These are phyloP conservation scores for Aquilaria agallochum DNA, from an alignment of 441 rosid species.

Conservation along the genomic window DNA sequence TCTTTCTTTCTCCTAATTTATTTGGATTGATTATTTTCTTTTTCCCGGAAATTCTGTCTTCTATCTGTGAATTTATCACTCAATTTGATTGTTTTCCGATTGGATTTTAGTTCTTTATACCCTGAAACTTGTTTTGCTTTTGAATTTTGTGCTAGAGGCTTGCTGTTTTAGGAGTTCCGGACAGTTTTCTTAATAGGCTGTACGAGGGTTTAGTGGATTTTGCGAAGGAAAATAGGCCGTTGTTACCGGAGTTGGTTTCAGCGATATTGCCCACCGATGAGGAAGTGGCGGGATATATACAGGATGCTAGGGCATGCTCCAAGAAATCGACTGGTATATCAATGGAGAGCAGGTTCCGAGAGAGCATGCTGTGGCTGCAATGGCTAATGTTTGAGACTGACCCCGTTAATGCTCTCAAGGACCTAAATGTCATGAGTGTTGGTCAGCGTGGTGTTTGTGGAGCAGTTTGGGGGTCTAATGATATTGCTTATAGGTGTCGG, in stretches of 20 bases:
- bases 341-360: conserved; percentile 47
- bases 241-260: conserved; percentile 47
- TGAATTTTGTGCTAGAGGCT: conserved; percentile 51
- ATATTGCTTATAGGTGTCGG: conserved; percentile 86
- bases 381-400: conserved; percentile 90
- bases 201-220: conserved; percentile 54
- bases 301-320: conserved; percentile 31
- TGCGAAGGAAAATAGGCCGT: conserved; percentile 32
- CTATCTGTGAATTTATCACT: background rate
- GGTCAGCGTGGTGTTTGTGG: conserved; percentile 94
- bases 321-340: conserved; percentile 25
- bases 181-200: conserved; percentile 35
- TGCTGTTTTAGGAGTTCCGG: conserved; percentile 54
- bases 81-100: background rate
- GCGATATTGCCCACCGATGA: conserved; percentile 68
- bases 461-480: conserved; percentile 93
- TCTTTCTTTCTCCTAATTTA: background rate
- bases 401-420: conserved; percentile 48
- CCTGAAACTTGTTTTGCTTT: conserved; percentile 10
- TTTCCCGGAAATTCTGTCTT: no score
- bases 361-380: conserved; percentile 71
- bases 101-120: background rate
- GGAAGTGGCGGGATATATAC: conserved; percentile 46
- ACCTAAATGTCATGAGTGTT: conserved; percentile 40
- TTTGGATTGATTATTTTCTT: background rate